Evolutionary conservation across 2,329 filamentous ascomycete species (phyloP).

Genomic region (Talaromyces amestolkiae): DNA sequence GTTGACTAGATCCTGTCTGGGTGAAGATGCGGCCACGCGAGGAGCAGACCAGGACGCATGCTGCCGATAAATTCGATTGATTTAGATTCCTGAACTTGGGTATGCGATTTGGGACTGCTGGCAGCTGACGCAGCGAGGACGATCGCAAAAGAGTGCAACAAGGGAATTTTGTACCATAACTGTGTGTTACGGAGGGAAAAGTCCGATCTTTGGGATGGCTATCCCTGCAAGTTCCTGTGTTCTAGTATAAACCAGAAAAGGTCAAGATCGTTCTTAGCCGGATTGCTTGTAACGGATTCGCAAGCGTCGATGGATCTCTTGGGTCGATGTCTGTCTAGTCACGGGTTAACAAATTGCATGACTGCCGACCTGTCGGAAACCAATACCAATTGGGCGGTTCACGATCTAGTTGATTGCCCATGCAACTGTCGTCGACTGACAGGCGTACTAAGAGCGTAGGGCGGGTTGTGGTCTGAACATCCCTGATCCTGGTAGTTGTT

Average conservation of each 20-base stretch:
- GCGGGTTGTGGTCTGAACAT: slow-evolving; percentile 5
- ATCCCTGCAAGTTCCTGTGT: neutral
- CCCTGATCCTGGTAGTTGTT: slow-evolving; percentile 7
- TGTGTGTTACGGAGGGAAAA: neutral
- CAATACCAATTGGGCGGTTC: slow-evolving; percentile 12
- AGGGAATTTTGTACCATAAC: neutral
- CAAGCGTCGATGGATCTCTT: neutral
- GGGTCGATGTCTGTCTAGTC: neutral
- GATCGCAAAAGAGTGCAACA: neutral
- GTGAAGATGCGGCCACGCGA: neutral
- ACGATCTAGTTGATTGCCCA: neutral
- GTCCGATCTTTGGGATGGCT: neutral
- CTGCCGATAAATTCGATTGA: neutral
- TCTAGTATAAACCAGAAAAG: neutral
- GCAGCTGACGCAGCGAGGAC: neutral
- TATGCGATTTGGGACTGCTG: neutral
- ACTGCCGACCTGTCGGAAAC: neutral
- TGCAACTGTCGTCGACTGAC: slow-evolving; percentile 6
- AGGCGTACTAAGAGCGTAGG: neutral
- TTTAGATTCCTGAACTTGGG: neutral
- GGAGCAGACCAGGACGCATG: neutral
- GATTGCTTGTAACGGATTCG: neutral
- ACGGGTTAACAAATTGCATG: neutral
- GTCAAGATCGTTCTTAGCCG: neutral
- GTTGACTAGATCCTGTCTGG: neutral